Evolutionary conservation across 1,284 basidiomycete genomes (phyloP), one percentile per base, ranked within the genome.

Genomic region (Leccinum pallidistipes): DNA sequence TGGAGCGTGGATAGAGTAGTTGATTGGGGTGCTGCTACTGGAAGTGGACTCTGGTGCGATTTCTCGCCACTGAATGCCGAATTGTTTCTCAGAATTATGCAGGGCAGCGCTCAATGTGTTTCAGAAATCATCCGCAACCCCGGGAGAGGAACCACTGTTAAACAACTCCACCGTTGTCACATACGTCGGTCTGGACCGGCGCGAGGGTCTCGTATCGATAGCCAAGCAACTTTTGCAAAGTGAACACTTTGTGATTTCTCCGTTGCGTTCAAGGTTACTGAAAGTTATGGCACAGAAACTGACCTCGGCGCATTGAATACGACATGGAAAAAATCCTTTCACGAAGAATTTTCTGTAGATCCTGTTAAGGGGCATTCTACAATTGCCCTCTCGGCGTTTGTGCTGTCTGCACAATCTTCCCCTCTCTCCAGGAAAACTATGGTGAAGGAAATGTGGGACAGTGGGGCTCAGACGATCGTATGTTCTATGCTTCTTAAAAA

Each of bases 371-470:
- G 83, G 5, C 71, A 76, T 14, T 78, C 84, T 45, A 85, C 87
- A 6, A 73, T 98, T 40, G 93, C 91, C 0, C 73, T 99, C 36
- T 94, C 92, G 21, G 91, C 96, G 0, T 98, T 97, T 77, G 81
- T 88, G 68, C 80, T 99, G 1, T 88, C 91, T 14, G 85, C 90
- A 7, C 79, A 95, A 14, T 79, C 86, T 2, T 88, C 82, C 10
- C 76, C 85, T 49, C 68, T 84, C 8, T 83, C 86, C 5, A 85
- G 91, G 55, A 89, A 87, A 74, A 78, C 82, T 4, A 74, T 94
- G 50, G 82, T 96, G 7, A 86, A 88, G 67, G 86, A 92, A 68
- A 91, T 97, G 83, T 97, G 95, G 95, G 83, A 92, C 55, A 94
- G 91, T 66, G 92, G 91, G 34, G 94, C 94, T 36, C 85, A 90